Conservation (phyloP, 768 basidiomycete species). For the Lentinula detonsa region DNA sequence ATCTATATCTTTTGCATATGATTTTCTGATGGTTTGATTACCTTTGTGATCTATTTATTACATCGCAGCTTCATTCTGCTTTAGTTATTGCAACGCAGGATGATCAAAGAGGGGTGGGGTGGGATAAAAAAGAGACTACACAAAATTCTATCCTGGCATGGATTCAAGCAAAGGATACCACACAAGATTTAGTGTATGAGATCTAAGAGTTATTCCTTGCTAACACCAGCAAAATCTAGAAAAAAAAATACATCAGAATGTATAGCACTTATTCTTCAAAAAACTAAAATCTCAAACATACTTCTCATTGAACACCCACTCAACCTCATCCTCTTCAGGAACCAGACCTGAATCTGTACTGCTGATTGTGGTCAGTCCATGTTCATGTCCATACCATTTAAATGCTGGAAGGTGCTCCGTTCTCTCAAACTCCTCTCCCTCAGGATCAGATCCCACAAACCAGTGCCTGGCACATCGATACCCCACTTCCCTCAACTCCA, state of each 20-base stretch:
- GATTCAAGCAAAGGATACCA: no score
- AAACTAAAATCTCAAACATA: conserved; percentile 11
- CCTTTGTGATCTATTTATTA: no score
- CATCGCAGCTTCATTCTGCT: no score
- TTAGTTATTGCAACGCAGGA: no score
- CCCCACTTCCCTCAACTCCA: conserved; percentile 21
- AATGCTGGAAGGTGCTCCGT: conserved; percentile 35
- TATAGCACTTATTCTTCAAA: no score
- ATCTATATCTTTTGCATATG: no score
- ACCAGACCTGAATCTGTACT: no score
- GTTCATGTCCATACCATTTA: conserved; percentile 38
- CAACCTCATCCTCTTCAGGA: conserved; percentile 12
- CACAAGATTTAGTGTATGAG: no score
- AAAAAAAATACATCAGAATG: neutral
- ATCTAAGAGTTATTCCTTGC: neutral
- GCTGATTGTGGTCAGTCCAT: conserved; percentile 8
- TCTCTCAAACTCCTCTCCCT: conserved; percentile 21
- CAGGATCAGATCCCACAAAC: conserved; percentile 20
- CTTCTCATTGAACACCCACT: conserved; percentile 49
- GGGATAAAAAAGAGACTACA: no score
- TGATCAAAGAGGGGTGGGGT: no score
- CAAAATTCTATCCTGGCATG: no score
- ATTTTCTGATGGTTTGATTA: no score
- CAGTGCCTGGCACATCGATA: neutral
- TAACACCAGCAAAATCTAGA: conserved; percentile 39